A percentile compares a stretch with the other conserved stretches of the same genome.
These are phyloP conservation scores for Dendrobium huoshanense DNA, from an alignment of 106 monocot genomes.

Conservation along the genomic window DNA sequence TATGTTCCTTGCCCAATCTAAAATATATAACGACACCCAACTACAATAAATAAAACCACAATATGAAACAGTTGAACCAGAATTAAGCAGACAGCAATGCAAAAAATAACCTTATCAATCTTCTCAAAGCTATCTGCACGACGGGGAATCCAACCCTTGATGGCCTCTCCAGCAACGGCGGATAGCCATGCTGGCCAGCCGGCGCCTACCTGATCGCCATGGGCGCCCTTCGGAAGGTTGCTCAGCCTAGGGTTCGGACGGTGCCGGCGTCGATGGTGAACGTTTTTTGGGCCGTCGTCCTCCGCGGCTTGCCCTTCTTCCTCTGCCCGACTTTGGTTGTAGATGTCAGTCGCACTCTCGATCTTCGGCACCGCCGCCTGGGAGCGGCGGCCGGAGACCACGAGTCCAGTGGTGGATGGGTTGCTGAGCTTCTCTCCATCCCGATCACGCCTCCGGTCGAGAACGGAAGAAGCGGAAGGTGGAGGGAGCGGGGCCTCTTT, in stretches of 20 bases:
- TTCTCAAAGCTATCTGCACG: slow-evolving; percentile 24
- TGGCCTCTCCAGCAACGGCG: slow-evolving; percentile 21
- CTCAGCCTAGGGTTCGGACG: slow-evolving; percentile 3
- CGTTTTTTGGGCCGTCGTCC: neutral
- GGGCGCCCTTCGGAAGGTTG: slow-evolving; percentile 4
- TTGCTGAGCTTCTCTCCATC: neutral
- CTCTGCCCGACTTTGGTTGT: neutral
- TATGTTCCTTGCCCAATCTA: too few species aligned
- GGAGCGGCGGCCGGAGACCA: neutral
- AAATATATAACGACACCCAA: neutral
- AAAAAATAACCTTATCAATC: slow-evolving; percentile 15
- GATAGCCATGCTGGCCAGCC: slow-evolving; percentile 23
- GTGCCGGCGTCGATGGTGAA: neutral
- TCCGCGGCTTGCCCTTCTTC: neutral
- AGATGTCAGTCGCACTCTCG: neutral
- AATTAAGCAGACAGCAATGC: neutral
- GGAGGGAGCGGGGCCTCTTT: neutral
- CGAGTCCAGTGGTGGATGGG: neutral
- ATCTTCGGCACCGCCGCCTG: neutral
- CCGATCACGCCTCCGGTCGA: neutral
- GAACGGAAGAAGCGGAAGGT: neutral
- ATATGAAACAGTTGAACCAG: neutral
- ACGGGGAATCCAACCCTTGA: slow-evolving; percentile 19
- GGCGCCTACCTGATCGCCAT: slow-evolving; percentile 7
- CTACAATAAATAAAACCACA: neutral